phyloP scores from a whole-genome alignment of 805 yeast species.

The Kodamaea leandrae region DNA sequence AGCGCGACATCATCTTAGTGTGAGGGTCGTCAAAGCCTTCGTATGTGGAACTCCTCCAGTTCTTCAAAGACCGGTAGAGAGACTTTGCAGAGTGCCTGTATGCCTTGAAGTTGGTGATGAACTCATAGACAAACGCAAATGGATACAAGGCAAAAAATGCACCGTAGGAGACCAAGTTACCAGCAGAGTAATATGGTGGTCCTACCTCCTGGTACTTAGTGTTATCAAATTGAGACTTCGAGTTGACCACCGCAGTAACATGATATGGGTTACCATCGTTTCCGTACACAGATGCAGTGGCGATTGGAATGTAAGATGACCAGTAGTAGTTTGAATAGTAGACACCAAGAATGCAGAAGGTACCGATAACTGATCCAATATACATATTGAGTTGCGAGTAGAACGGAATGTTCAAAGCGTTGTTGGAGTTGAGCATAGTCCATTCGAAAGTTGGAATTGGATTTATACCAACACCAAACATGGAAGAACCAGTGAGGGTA shows the following conservation, averaged over 20 bases:
- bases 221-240: constrained; percentile 13
- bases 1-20: constrained; percentile 31
- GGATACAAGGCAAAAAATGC: constrained; percentile 21
- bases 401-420: constrained; percentile 22
- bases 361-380: constrained; percentile 23
- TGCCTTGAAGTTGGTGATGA: constrained; percentile 15
- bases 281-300: constrained; percentile 21
- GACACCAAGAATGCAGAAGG: constrained; percentile 24
- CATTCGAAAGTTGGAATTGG: constrained; percentile 32
- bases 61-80: constrained; percentile 14
- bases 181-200: constrained; percentile 24
- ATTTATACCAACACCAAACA: constrained; percentile 28
- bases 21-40: constrained; percentile 35
- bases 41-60: constrained; percentile 23
- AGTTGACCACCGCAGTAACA: constrained; percentile 14
- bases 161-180: constrained; percentile 21
- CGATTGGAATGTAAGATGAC: constrained; percentile 30
- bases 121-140: constrained; percentile 23
- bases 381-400: constrained; percentile 24
- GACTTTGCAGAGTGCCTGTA: constrained; percentile 15
- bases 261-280: constrained; percentile 24
- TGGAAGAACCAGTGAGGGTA: constrained; percentile 22
- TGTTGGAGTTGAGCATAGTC: constrained; percentile 20
- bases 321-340: constrained; percentile 28
- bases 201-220: constrained; percentile 18